These are phyloP conservation scores for Torulaspora microellipsoides DNA, from an alignment of 805 yeast species.

Conservation along the genomic window DNA sequence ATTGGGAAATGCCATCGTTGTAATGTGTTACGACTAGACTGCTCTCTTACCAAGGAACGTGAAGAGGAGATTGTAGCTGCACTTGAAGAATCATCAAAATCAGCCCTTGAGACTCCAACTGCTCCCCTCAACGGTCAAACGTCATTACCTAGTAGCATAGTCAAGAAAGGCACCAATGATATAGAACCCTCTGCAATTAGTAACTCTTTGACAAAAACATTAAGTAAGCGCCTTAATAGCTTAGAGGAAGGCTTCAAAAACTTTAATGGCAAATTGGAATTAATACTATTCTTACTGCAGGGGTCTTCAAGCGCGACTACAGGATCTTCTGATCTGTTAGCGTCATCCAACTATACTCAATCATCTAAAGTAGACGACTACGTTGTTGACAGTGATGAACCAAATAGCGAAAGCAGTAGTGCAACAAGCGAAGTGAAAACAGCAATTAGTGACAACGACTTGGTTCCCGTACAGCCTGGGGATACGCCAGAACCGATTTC, in stretches of 20 bases:
- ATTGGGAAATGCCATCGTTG: slow-evolving; percentile 50
- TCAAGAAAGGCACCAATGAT: not conserved
- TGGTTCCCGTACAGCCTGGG: not conserved
- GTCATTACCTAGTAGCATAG: not conserved
- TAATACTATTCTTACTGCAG: slow-evolving; percentile 19
- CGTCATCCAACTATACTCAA: not conserved
- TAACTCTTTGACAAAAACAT: slow-evolving; percentile 9
- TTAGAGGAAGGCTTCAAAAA: slow-evolving; percentile 27
- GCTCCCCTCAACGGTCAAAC: not conserved
- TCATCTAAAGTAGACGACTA: not conserved
- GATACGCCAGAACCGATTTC: too few relatives aligned
- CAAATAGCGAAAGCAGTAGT: not conserved
- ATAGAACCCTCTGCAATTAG: slow-evolving; percentile 1
- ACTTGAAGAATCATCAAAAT: slow-evolving; percentile 17
- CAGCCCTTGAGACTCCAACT: slow-evolving; percentile 2
- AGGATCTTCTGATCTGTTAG: not conserved
- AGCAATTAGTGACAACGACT: not conserved
- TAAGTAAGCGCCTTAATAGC: slow-evolving; percentile 20
- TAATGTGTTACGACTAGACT: slow-evolving; percentile 41
- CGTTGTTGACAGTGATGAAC: not conserved
- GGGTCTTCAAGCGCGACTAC: slow-evolving; percentile 11
- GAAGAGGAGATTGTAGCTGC: slow-evolving; percentile 26
- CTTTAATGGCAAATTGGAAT: slow-evolving; percentile 21
- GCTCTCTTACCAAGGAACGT: slow-evolving; percentile 41
- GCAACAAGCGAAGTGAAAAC: not conserved